Conservation (phyloP, 495 filamentous ascomycete species). For the Penicillium desertorum region DNA sequence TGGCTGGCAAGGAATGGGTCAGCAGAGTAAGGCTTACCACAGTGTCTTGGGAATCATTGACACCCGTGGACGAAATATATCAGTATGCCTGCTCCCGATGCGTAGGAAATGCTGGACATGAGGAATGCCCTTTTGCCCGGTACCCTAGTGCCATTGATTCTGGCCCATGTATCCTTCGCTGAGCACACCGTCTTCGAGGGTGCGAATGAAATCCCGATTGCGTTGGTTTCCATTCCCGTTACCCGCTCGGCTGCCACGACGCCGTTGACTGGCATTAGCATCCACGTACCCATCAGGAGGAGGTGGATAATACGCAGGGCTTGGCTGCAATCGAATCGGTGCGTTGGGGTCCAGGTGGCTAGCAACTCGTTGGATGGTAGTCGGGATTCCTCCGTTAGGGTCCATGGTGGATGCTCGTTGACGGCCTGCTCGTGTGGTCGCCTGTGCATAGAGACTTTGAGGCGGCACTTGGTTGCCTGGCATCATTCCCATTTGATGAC, state of each 20-base stretch:
- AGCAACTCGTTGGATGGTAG: conserved; percentile 91
- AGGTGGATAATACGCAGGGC: conserved; percentile 95
- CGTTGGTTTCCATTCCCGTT: conserved; percentile 53
- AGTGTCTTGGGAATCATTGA: conserved; percentile 1
- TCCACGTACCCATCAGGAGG: conserved; percentile 83
- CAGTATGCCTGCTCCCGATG: conserved; percentile 1
- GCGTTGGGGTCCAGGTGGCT: conserved; percentile 94
- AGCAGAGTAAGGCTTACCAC: conserved; percentile 2
- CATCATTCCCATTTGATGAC: conserved; percentile 73
- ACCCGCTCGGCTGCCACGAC: conserved; percentile 74
- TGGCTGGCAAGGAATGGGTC: conserved; percentile 9
- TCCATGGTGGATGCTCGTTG: conserved; percentile 96
- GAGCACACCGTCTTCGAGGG: conserved; percentile 86
- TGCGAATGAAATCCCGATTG: conserved; percentile 89
- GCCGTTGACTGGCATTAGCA: conserved; percentile 60
- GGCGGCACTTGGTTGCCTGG: conserved; percentile 61
- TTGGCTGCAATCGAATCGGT: conserved; percentile 91
- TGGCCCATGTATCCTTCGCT: conserved; percentile 74
- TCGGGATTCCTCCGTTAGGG: conserved; percentile 86
- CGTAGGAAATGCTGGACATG: not conserved
- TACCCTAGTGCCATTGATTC: conserved; percentile 60
- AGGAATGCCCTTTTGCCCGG: not conserved
- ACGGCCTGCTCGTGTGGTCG: conserved; percentile 74
- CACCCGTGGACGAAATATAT: not conserved
- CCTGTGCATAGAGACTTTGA: conserved; percentile 81